A percentile compares a stretch with the other conserved stretches of the same genome.
phyloP scores from a whole-genome alignment of 106 monocot genomes.

The Acanthochlamys bracteata region DNA sequence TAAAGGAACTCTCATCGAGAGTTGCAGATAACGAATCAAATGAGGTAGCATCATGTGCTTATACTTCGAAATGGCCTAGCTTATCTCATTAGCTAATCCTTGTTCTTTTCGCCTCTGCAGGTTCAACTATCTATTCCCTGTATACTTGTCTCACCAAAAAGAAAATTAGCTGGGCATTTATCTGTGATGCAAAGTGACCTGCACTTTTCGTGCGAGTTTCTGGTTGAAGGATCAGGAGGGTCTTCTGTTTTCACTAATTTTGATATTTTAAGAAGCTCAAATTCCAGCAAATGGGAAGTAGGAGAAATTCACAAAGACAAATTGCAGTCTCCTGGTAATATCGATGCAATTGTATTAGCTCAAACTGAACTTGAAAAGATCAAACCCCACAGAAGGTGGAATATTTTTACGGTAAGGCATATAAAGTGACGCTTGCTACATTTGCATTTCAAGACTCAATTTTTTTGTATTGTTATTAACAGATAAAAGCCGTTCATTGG shows the following conservation, averaged over 20 bases:
- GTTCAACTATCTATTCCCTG: slow-evolving; percentile 63
- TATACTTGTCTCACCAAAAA: slow-evolving; percentile 79
- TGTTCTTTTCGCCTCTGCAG: too few species aligned
- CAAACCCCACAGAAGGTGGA: slow-evolving; percentile 87
- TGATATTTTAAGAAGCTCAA: slow-evolving; percentile 13
- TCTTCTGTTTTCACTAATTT: slow-evolving; percentile 77
- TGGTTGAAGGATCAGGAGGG: slow-evolving; percentile 90
- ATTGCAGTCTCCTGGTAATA: slow-evolving; percentile 15
- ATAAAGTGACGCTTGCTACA: neutral
- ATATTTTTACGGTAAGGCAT: slow-evolving; percentile 46
- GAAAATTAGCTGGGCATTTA: slow-evolving; percentile 83
- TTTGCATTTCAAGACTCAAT: neutral
- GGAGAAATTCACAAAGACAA: slow-evolving; percentile 26
- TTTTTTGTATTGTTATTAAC: slow-evolving; percentile 13
- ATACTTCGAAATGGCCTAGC: too few species aligned
- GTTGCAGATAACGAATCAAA: slow-evolving; percentile 40
- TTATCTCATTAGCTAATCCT: too few species aligned
- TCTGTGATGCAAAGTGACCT: slow-evolving; percentile 53
- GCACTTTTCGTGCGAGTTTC: slow-evolving; percentile 78
- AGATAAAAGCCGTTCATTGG: slow-evolving; percentile 96
- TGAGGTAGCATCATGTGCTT: slow-evolving; percentile 39
- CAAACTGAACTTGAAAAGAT: slow-evolving; percentile 41
- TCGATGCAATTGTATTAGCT: slow-evolving; percentile 15
- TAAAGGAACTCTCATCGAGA: slow-evolving; percentile 29
- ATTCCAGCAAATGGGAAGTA: slow-evolving; percentile 26